phyloP scores from a whole-genome alignment of 2,329 filamentous ascomycete genomes.

The Hymenoscyphus linearis region DNA sequence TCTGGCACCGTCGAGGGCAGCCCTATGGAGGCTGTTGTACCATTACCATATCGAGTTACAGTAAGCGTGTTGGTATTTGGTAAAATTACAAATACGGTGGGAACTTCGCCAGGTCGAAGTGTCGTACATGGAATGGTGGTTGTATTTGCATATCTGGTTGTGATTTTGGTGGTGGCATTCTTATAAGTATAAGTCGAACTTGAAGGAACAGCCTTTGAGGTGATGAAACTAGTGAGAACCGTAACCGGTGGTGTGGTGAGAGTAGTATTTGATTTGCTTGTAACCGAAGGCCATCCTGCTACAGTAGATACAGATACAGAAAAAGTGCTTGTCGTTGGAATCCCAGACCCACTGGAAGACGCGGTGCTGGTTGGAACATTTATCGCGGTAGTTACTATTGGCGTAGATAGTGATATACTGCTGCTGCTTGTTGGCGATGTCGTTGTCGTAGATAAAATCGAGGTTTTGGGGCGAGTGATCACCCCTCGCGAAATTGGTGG shows the following conservation, averaged over 20 bases:
- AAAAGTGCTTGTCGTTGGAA: background rate
- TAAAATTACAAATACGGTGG: constrained; percentile 21
- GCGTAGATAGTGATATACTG: background rate
- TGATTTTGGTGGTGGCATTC: background rate
- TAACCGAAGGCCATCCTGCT: background rate
- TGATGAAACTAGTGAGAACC: background rate
- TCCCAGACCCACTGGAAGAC: background rate
- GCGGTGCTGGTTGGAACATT: background rate
- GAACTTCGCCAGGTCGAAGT: constrained; percentile 12
- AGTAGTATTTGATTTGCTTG: background rate
- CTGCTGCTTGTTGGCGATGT: background rate
- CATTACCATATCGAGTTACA: constrained; percentile 18
- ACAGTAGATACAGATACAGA: background rate
- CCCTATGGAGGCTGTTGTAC: constrained; percentile 10
- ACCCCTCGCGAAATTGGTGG: constrained; percentile 2
- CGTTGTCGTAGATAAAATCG: background rate
- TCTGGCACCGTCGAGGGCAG: constrained; percentile 13
- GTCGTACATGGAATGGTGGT: constrained; percentile 8
- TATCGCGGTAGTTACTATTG: background rate
- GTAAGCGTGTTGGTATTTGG: constrained; percentile 27
- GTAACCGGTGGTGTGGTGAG: background rate
- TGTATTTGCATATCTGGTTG: background rate
- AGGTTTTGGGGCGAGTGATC: background rate
- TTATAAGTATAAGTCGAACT: background rate
- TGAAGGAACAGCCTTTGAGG: background rate